phyloP scores from a whole-genome alignment of 2,329 filamentous ascomycete genomes.

The Eutypa lata region DNA sequence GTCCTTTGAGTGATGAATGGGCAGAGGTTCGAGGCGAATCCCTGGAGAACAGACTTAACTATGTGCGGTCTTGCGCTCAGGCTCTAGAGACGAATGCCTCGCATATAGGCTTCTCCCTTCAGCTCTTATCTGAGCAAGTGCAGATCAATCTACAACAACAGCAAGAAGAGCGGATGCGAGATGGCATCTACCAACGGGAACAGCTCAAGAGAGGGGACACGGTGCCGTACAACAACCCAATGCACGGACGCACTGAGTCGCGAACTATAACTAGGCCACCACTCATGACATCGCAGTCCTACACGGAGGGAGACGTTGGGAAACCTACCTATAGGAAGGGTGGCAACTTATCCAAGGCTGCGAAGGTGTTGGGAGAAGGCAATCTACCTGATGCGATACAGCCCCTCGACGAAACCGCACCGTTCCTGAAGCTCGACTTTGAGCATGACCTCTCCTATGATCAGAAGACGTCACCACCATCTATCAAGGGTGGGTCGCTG shows the following conservation, averaged over 20 bases:
- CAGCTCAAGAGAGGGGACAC: conserved; percentile 56
- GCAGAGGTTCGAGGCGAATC: conserved; percentile 86
- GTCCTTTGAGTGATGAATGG: conserved; percentile 93
- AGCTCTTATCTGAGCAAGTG: conserved; percentile 81
- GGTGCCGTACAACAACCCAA: conserved; percentile 52
- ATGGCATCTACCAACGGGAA: conserved; percentile 44
- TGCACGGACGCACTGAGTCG: conserved; percentile 58
- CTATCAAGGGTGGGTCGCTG: conserved; percentile 85
- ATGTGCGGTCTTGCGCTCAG: conserved; percentile 72
- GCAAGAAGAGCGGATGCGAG: conserved; percentile 40
- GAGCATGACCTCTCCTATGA: conserved; percentile 91
- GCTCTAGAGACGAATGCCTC: conserved; percentile 84
- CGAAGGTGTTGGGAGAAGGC: conserved; percentile 65
- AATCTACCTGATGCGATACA: conserved; percentile 47
- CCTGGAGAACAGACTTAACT: conserved; percentile 79
- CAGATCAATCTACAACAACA: conserved; percentile 53
- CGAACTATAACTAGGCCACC: conserved; percentile 43
- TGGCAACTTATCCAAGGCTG: conserved; percentile 58
- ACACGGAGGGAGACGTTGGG: conserved; percentile 56
- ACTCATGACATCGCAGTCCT: conserved; percentile 58
- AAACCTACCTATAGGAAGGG: conserved; percentile 55
- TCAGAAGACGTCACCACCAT: conserved; percentile 68
- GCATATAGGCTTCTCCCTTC: conserved; percentile 83
- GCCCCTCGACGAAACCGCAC: conserved; percentile 72
- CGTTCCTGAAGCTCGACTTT: conserved; percentile 81